Conservation (phyloP, 441 rosid species). For the Gossypium schwendimanii region DNA sequence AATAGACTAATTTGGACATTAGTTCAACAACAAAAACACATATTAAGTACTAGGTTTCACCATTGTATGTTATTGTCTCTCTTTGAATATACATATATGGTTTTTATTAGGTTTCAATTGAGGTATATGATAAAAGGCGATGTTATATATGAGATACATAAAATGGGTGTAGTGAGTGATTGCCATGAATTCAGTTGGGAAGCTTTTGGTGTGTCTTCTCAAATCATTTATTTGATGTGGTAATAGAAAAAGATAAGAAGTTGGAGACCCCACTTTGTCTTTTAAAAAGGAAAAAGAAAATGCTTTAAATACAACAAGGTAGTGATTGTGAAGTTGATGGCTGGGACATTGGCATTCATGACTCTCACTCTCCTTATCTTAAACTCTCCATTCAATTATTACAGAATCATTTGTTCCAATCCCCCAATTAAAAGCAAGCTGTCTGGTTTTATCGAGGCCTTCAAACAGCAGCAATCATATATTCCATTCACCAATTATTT, state of each 20-base stretch:
- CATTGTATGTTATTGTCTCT: not conserved
- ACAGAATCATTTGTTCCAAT: not conserved
- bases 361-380: constrained; percentile 8
- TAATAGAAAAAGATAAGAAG: not conserved
- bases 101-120: no score
- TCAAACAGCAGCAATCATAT: not conserved
- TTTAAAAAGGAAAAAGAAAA: not conserved
- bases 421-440: not conserved
- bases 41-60: no score
- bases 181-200: not conserved
- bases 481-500: not conserved
- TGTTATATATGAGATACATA: not conserved
- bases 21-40: not conserved
- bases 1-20: not conserved
- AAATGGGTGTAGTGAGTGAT: not conserved
- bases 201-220: not conserved
- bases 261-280: not conserved
- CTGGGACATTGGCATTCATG: not conserved
- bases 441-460: not conserved
- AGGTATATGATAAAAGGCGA: no score
- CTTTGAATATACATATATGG: not conserved
- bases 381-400: not conserved
- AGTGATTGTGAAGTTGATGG: constrained; percentile 11
- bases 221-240: not conserved
- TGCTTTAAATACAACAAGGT: not conserved